Base-by-base conservation (phyloP, 331 rosid genomes). In the Cydonia oblonga region DNA sequence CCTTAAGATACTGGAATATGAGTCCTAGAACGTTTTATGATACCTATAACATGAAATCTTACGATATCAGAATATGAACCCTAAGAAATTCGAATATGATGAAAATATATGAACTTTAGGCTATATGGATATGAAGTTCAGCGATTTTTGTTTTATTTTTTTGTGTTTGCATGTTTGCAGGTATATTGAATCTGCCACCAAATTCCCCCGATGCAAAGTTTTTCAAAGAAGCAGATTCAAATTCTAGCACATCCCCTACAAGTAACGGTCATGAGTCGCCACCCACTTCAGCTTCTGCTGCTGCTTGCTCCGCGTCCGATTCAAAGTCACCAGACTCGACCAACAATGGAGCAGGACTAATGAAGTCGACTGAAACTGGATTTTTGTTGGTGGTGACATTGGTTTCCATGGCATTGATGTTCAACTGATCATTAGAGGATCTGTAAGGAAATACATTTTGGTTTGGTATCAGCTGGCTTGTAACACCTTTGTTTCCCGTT, bases 131-230 rank as follows among this genome's bases (percentile, higher is more conserved):
- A 40, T 1, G 16, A 42, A 42, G 16, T 42, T 42, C 4, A 13
- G 16, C 49, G 2, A 42, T 12, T 42, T 11, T 42, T 42, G 49
- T 42, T 25, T 35, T 3, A 10, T 38, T 46, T 44, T 1, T 10
- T 61, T 15, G 2, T 6, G 32, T 9, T 26, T 19, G 33, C 58
- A 49, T 61, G 22, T 60, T 4, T 65, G 18, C 40, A 64, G 68
- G 46, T 22, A 60, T 77, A 2, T 30, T 71, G 23, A 71, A 71
- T 24, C 76, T 71, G 30, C 68, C 63, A 42, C 53, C 73, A 56
- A 65, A 71, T 32, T 78, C 69, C 19, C 54, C 54, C 11, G 63
- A 38, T 13, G 68, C 73, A 24, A 78, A 71, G 46, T 56, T 78
- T 5, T 71, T 71, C 49, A 30, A 65, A 30, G 73, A 35, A n/a